Evolutionary conservation across 768 basidiomycete species (phyloP), one percentile per base, ranked within the genome.

Genomic region (Rhodotorula taiwanensis): DNA sequence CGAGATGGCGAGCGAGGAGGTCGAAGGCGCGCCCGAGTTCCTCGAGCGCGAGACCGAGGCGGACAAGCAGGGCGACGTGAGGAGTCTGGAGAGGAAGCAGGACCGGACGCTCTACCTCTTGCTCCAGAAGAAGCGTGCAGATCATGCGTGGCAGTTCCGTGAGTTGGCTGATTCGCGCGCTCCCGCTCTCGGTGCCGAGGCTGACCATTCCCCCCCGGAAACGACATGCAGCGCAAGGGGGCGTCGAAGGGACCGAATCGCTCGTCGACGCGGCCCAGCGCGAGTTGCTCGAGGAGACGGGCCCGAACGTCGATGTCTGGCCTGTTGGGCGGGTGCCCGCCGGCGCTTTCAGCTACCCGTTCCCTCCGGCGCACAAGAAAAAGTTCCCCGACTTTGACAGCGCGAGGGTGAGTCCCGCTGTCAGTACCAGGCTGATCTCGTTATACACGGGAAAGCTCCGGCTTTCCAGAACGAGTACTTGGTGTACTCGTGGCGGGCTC

Each of bases 31-130:
- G 30, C 55, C 45, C 6, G 43, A 58, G 49, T 42, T 59, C 30
- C 36, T 66, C 25, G n/a, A 18, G 18, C 49, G 48, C 51, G 54
- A 58, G 39, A 83, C 83, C 71, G 77, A 81, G 55, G 81, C 85
- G 25, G 88, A 90, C 76, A 70, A 70, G 48, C 79, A 73, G 25
- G 79, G 79, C 18, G 85, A 92, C 69, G 75, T 82, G 58, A 83
- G 83, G 73, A 86, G 87, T 72, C 76, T 97, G 71, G 88, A 97
- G 76, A 80, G 94, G 68, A 81, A 80, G 65, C 87, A 87, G 23
- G 85, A 87, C 65, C 82, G 91, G 50, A 95, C 94, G 74, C 76
- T 99, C 20, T 98, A 92, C 76, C 81, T 94, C n/a, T 70, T 97
- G 57, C 77, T 95, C 25, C 81, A 84, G 72, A 79, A 79, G 21